phyloP scores from a whole-genome alignment of 2,329 filamentous ascomycete species.

The Stemphylium beticola region DNA sequence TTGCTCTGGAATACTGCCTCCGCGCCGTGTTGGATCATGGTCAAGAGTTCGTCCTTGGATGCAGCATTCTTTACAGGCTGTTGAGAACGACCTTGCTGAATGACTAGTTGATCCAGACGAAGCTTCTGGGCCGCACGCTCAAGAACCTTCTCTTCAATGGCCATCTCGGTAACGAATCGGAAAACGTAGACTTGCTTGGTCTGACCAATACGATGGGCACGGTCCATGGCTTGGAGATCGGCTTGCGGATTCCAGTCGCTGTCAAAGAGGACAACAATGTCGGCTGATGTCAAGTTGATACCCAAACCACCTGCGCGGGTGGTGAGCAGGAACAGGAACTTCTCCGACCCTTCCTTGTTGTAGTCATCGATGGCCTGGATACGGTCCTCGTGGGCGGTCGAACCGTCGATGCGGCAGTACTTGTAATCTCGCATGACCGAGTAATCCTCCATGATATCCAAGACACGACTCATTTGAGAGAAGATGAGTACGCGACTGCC shows the following conservation, averaged over 20 bases:
- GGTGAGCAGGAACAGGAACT: conserved; percentile 90
- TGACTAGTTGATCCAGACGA: conserved; percentile 94
- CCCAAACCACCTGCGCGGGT: conserved; percentile 94
- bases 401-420: conserved; percentile 96
- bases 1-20: conserved; percentile 86
- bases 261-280: conserved; percentile 96
- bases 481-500: conserved; percentile 98
- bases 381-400: conserved; percentile 95
- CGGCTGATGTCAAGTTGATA: conserved; percentile 93
- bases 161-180: conserved; percentile 95
- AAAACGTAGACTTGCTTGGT: conserved; percentile 98
- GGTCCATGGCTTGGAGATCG: conserved; percentile 98
- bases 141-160: conserved; percentile 97
- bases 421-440: conserved; percentile 94
- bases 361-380: conserved; percentile 98
- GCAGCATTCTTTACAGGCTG: conserved; percentile 88
- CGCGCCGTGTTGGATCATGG: conserved; percentile 99
- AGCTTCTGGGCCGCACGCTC: conserved; percentile 97
- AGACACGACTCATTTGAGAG: conserved; percentile 96
- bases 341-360: conserved; percentile 90
- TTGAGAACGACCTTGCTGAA: conserved; percentile 95
- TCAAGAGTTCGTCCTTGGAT: conserved; percentile 93
- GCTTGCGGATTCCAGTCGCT: conserved; percentile 99
- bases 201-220: conserved; percentile 96
- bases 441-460: conserved; percentile 98